phyloP scores from a whole-genome alignment of 192 early-diverging fungal species.

The Ramicandelaber brevisporus region DNA sequence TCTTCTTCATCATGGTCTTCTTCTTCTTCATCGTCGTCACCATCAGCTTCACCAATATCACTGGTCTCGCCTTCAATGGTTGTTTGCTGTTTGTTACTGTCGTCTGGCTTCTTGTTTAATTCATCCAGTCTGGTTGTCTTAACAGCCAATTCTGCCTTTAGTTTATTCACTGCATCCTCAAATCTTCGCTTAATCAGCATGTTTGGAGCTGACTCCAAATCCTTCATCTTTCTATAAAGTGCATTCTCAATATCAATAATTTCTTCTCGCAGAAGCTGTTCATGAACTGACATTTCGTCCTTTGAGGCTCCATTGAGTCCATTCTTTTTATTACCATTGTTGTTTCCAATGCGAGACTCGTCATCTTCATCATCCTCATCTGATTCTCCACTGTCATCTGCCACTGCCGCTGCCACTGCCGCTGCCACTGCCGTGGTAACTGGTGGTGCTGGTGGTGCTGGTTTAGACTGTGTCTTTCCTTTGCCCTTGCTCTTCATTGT shows the following conservation, averaged over 20 bases:
- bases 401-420: slow-evolving; percentile 12
- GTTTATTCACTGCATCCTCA: slow-evolving; percentile 11
- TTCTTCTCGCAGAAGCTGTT: slow-evolving; percentile 12
- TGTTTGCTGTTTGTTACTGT: too few species aligned
- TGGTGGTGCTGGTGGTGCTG: too few species aligned
- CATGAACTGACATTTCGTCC: slow-evolving; percentile 12
- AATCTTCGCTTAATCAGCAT: slow-evolving; percentile 12
- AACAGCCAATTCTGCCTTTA: slow-evolving; percentile 9
- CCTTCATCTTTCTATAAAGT: slow-evolving; percentile 9
- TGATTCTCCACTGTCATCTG: slow-evolving; percentile 9
- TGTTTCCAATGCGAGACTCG: slow-evolving; percentile 7
- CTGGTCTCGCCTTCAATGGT: too few species aligned
- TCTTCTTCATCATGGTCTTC: too few species aligned
- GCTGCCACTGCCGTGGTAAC: too few species aligned
- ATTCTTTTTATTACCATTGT: slow-evolving; percentile 5
- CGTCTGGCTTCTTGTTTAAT: slow-evolving; percentile 3
- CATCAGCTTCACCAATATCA: too few species aligned
- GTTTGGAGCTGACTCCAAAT: slow-evolving; percentile 15
- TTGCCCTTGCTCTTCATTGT: too few species aligned
- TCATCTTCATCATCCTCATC: slow-evolving; percentile 11
- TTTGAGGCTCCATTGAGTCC: slow-evolving; percentile 10
- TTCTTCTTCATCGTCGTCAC: too few species aligned
- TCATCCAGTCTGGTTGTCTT: slow-evolving; percentile 8
- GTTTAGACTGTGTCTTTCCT: too few species aligned
- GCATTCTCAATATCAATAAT: slow-evolving; percentile 12